Evolutionary conservation across 2,329 filamentous ascomycete genomes (phyloP).

Genomic region (Diaporthe sp.): DNA sequence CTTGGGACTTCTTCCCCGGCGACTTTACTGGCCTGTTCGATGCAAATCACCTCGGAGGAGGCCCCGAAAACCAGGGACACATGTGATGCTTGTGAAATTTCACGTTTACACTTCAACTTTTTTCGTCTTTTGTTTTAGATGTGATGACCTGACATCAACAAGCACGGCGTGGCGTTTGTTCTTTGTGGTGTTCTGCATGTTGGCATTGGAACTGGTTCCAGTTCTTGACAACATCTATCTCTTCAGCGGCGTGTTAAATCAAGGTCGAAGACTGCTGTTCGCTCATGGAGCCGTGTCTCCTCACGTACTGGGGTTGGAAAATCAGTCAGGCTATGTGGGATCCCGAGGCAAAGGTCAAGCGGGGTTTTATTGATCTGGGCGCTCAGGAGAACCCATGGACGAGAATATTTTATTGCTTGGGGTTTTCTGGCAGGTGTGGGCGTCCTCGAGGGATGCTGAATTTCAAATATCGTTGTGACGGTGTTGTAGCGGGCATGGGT

Average conservation of each 20-base stretch:
- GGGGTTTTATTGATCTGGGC: constrained; percentile 3
- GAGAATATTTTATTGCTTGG: not conserved
- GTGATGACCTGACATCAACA: not conserved
- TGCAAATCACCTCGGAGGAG: constrained; percentile 13
- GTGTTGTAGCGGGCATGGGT: not conserved
- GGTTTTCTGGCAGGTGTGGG: not conserved
- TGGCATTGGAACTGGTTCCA: not conserved
- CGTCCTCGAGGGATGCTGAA: not conserved
- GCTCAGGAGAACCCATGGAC: not conserved
- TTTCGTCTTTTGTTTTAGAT: not conserved
- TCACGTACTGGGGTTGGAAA: not conserved
- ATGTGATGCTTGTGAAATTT: constrained; percentile 18
- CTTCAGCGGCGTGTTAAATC: not conserved
- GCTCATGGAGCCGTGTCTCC: not conserved
- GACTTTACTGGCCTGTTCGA: constrained; percentile 73
- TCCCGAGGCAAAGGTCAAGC: not conserved
- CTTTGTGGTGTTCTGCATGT: constrained; percentile 3
- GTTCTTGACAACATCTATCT: not conserved
- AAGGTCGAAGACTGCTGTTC: constrained; percentile 10
- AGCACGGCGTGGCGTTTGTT: constrained; percentile 26
- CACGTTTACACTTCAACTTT: not conserved
- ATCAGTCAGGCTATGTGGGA: not conserved
- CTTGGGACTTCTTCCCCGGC: constrained; percentile 80
- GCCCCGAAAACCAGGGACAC: not conserved
- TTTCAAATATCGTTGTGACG: not conserved